Conservation (phyloP, 78 protist genomes). For the Thecamonas trahens region DNA sequence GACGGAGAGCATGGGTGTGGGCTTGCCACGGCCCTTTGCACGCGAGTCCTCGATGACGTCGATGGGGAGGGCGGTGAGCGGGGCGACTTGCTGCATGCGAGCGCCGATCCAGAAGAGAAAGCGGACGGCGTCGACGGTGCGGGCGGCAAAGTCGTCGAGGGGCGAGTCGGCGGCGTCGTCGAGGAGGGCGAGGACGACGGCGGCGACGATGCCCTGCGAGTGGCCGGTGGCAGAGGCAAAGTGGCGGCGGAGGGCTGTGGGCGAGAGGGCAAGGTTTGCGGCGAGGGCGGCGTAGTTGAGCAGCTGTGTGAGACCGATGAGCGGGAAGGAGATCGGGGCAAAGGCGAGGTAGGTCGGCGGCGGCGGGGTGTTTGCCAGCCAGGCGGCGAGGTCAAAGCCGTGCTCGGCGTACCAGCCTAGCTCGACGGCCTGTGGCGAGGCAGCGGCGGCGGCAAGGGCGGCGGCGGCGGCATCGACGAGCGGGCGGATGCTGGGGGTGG, state of each 20-base stretch:
- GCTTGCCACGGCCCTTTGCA: slow-evolving; percentile 14
- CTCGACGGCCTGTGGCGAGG: too few relatives aligned
- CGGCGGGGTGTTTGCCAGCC: not conserved
- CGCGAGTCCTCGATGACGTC: slow-evolving; percentile 20
- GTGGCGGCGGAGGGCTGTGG: not conserved
- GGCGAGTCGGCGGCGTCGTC: not conserved
- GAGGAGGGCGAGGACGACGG: slow-evolving; percentile 4
- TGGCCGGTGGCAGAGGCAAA: slow-evolving; percentile 11
- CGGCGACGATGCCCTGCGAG: slow-evolving; percentile 30
- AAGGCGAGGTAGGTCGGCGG: slow-evolving; percentile 2
- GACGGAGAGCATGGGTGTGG: slow-evolving; percentile 41
- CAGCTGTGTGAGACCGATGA: slow-evolving; percentile 43
- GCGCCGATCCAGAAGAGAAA: slow-evolving; percentile 46
- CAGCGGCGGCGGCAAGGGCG: too few relatives aligned
- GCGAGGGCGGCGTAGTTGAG: slow-evolving; percentile 11
- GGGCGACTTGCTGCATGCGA: slow-evolving; percentile 22
- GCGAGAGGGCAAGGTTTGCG: not conserved
- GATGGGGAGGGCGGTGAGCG: slow-evolving; percentile 13
- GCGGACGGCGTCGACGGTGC: not conserved
- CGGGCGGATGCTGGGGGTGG: too few relatives aligned
- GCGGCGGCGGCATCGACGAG: not conserved
- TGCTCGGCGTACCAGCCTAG: too few relatives aligned
- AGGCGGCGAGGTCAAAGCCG: too few relatives aligned
- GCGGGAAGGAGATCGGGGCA: slow-evolving; percentile 41
- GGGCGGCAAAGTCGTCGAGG: not conserved